Evolutionary conservation across 2,329 filamentous ascomycete species (phyloP).

Genomic region (Coniochaeta sp.): DNA sequence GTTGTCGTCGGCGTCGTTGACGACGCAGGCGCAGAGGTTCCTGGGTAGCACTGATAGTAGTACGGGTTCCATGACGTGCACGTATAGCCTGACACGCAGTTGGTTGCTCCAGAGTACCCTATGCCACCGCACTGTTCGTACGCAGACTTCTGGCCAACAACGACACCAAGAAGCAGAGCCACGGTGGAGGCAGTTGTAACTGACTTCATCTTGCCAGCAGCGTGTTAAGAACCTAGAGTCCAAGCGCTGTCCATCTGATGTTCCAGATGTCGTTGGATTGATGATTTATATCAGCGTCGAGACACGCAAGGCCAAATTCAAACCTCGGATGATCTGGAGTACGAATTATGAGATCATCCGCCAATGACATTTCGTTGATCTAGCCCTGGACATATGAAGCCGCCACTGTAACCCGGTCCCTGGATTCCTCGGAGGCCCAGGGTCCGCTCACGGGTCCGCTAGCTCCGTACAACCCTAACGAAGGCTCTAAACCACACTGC

Average conservation of each 20-base stretch:
- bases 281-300: too few species aligned
- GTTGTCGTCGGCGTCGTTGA: neutral
- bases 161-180: neutral
- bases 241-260: too few species aligned
- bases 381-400: neutral
- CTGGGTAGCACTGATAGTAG: constrained; percentile 16
- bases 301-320: too few species aligned
- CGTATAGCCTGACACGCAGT: constrained; percentile 11
- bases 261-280: too few species aligned
- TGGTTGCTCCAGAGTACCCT: constrained; percentile 12
- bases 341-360: too few species aligned
- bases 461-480: too few species aligned
- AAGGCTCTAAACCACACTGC: too few species aligned
- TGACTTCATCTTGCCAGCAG: too few species aligned
- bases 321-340: too few species aligned
- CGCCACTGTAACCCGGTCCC: neutral
- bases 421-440: neutral
- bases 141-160: constrained; percentile 11
- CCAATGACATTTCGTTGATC: neutral
- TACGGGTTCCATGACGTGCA: constrained; percentile 15
- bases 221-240: too few species aligned
- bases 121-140: constrained; percentile 13
- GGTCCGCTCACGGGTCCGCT: neutral
- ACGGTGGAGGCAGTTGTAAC: neutral
- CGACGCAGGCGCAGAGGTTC: constrained; percentile 4